Percentiles rank a stretch among this genome's conserved stretches.
Conservation (phyloP, 345 rosid genomes). For the Hypericum perforatum region DNA sequence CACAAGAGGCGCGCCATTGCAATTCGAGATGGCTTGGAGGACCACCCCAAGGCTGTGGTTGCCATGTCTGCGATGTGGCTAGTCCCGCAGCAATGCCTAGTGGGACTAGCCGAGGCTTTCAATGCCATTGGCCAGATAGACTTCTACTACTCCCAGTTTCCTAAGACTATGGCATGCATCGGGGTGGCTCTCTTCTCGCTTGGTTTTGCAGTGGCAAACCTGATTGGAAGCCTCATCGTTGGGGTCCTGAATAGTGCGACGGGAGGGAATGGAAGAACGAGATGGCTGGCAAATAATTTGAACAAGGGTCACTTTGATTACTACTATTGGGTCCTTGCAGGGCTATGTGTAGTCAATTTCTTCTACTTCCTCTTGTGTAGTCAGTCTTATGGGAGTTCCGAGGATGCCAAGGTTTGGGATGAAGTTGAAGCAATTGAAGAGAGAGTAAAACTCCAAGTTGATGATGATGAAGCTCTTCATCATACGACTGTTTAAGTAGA, state of each 20-base stretch:
- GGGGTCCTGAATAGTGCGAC: conserved; percentile 14
- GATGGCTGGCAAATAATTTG: conserved; percentile 38
- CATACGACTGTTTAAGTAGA: no score
- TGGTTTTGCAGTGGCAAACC: conserved; percentile 27
- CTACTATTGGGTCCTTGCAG: conserved; percentile 40
- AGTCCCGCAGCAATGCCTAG: conserved; percentile 30
- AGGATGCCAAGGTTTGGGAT: conserved; percentile 24
- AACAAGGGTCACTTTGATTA: conserved; percentile 42
- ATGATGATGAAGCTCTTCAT: no score
- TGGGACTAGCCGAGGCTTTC: conserved; percentile 38
- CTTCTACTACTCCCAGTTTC: conserved; percentile 47
- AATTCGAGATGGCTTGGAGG: conserved; percentile 14
- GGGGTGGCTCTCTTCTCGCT: conserved; percentile 30
- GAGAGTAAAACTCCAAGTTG: conserved; percentile 9
- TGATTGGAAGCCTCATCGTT: conserved; percentile 32
- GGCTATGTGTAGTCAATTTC: conserved; percentile 27
- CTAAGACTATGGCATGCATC: conserved; percentile 42
- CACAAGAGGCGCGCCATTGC: conserved; percentile 24
- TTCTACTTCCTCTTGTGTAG: conserved; percentile 27
- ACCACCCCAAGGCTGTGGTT: conserved; percentile 8
- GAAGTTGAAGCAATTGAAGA: conserved; percentile 16
- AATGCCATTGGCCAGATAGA: conserved; percentile 44
- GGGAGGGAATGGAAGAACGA: conserved; percentile 11
- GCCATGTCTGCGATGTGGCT: conserved; percentile 40
- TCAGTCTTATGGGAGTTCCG: conserved; percentile 30